Evolutionary conservation across 2,329 filamentous ascomycete species (phyloP), one percentile per base, ranked within the genome.

Genomic region (Epichloe elymi): DNA sequence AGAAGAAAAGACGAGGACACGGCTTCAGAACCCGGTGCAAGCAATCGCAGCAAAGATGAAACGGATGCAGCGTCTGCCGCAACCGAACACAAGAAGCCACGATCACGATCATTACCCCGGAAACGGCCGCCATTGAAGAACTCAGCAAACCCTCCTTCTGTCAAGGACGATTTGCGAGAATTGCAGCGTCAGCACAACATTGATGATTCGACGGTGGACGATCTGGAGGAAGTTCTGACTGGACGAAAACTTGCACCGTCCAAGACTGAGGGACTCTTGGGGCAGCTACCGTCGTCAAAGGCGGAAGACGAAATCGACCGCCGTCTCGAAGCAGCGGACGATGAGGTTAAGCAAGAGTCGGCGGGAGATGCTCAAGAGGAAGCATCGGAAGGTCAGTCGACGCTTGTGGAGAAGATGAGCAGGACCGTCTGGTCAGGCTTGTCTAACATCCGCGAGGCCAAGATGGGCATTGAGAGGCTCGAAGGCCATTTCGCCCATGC

Each of bases 151-250:
- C 75, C 70, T 3, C 72, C 75, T 2, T 76, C 73, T 2, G 78
- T 77, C 49, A 74, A 70, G 50, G 76, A 79, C 51, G 78, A 82
- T 56, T 63, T 81, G 30, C 65, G 71, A 30, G 71, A 76, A 48
- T 74, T 82, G 44, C 70, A 77, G 54, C 69, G 69, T 15, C 66
- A 64, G 43, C 72, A 79, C 57, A 70, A 79, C 49, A 73, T 80
- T 26, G 77, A 81, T 17, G 78, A 81, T 57, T 78, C 75, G 1
- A 80, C 77, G 0, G 61, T 80, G n/a, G 78, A 81, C 46, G 75
- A 80, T 54, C 66, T 80, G 33, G 75, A 75, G 51, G 72, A 75
- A 30, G 64, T 80, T 39, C 59, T 79, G 26, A 61, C 63, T 33
- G 66, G 66, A n/a, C 65, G 64, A 48, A 67, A 66, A 51, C 55